A percentile compares a stretch with the other conserved stretches of the same genome.
Evolutionary conservation across 768 basidiomycete species (phyloP).

Genomic region (Russula abietina): DNA sequence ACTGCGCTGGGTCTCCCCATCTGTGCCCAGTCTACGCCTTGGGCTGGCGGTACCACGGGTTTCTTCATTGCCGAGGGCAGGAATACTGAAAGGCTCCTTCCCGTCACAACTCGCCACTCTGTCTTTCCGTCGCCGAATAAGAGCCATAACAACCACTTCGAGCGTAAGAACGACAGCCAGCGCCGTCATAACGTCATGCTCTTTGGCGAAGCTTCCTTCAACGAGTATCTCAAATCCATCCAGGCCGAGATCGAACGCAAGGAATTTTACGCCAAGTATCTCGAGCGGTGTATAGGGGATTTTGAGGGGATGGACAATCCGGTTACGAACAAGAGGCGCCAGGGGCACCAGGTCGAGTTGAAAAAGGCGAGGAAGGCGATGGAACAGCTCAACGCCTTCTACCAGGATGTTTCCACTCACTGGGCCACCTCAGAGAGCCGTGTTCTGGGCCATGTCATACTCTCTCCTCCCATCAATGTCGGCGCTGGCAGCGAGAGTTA

Average conservation of each 20-base stretch:
- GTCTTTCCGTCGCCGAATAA: conserved; percentile 29
- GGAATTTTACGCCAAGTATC: too few species aligned
- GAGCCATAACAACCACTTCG: conserved; percentile 22
- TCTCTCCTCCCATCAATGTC: not conserved
- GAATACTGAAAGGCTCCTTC: conserved; percentile 29
- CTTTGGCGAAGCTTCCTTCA: conserved; percentile 30
- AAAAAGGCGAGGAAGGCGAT: not conserved
- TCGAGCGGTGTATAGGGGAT: too few species aligned
- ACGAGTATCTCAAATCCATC: conserved; percentile 30
- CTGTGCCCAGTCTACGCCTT: not conserved
- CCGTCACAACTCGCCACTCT: conserved; percentile 33
- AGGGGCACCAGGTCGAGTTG: not conserved
- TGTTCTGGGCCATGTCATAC: not conserved
- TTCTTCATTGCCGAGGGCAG: conserved; percentile 34
- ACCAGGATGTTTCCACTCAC: not conserved
- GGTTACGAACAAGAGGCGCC: not conserved
- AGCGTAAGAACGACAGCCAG: conserved; percentile 26
- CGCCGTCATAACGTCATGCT: conserved; percentile 31
- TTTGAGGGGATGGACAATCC: not conserved
- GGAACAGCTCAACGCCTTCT: not conserved
- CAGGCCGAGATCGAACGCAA: conserved; percentile 27
- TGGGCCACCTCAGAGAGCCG: not conserved
- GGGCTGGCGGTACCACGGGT: conserved; percentile 31
- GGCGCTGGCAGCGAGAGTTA: not conserved
- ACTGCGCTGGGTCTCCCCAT: not conserved